Evolutionary conservation across 2,329 filamentous ascomycete species (phyloP), one percentile per base, ranked within the genome.

Genomic region (Taxawa tesnikishii): DNA sequence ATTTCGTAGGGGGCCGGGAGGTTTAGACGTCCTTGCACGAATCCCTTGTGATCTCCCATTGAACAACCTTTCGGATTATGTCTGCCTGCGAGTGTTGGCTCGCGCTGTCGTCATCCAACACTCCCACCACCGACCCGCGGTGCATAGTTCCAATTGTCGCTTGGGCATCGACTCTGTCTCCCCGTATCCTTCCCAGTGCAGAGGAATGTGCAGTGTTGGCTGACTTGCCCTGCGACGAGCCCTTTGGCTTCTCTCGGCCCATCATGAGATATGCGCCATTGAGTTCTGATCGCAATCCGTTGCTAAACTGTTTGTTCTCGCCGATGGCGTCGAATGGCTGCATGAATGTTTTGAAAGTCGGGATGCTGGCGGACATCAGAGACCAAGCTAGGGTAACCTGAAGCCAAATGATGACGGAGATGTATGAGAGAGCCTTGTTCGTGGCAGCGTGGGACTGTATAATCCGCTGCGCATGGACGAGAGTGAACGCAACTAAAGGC

Each of bases 311-410:
- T n/a, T n/a, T n/a, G n/a, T n/a, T n/a, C n/a, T n/a, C n/a, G n/a
- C n/a, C n/a, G n/a, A 29, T 26, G 15, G 29, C 30, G 8, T 39
- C 31, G 24, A 39, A 37, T 13, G 38, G 38, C 9, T 28, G 34
- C 29, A 39, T 34, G 16, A 39, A 30, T 3, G 38, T 31, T 15
- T 36, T 33, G 17, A 39, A 35, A 6, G 34, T 32, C 2, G 38
- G 38, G 10, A 39, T 39, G 6, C 34, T 37, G 12, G 38, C 38
- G 5, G 34, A 28, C 11, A 37, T 19, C 4, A 37, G 15, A 7
- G 38, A 39, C 34, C 34, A 37, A 5, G 26, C 31, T 21, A 39
- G n/a, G 32, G 29, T 34, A n/a, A 33, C 28, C 15, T 38, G 36
- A 3, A 38, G 32, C 29, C 32, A 38, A 12, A 34, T 31, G 7